A percentile compares a stretch with the other conserved stretches of the same genome.
phyloP scores from a whole-genome alignment of 169 alveolate genomes.

The Babesia bovis region DNA sequence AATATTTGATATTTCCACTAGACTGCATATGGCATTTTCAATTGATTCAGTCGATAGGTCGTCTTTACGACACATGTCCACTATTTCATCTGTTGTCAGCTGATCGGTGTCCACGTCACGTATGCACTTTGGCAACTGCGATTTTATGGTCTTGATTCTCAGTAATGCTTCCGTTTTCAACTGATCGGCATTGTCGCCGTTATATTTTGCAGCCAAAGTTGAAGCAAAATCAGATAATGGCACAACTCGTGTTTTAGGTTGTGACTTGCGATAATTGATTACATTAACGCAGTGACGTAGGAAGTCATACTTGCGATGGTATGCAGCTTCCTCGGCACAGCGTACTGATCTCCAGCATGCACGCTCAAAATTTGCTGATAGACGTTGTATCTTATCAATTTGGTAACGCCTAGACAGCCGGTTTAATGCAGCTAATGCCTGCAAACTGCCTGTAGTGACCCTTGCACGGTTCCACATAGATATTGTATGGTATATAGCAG shows the following conservation, averaged over 20 bases:
- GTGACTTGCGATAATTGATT: slow-evolving; percentile 18
- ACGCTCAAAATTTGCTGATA: slow-evolving; percentile 58
- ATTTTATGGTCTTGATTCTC: not conserved
- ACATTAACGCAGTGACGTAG: slow-evolving; percentile 51
- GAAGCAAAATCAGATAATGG: not conserved
- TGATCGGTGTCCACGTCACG: not conserved
- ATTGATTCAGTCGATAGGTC: not conserved
- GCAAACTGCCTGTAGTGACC: slow-evolving; percentile 18
- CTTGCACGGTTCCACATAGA: slow-evolving; percentile 58
- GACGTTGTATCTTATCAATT: slow-evolving; percentile 59
- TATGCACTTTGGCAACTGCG: not conserved
- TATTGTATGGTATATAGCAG: too few species aligned
- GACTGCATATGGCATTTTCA: not conserved
- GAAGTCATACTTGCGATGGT: slow-evolving; percentile 48
- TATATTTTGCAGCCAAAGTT: not conserved
- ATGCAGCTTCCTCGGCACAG: slow-evolving; percentile 54
- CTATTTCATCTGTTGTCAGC: not conserved
- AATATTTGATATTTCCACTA: slow-evolving; percentile 6
- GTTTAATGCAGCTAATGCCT: slow-evolving; percentile 24
- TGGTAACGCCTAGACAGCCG: slow-evolving; percentile 42
- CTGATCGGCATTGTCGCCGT: not conserved
- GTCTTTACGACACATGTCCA: not conserved
- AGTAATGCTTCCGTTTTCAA: not conserved
- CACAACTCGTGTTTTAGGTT: not conserved
- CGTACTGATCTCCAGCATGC: slow-evolving; percentile 65